Evolutionary conservation across 805 yeast species (phyloP), one percentile per base, ranked within the genome.

Genomic region (Zygoascus bituminiphila): DNA sequence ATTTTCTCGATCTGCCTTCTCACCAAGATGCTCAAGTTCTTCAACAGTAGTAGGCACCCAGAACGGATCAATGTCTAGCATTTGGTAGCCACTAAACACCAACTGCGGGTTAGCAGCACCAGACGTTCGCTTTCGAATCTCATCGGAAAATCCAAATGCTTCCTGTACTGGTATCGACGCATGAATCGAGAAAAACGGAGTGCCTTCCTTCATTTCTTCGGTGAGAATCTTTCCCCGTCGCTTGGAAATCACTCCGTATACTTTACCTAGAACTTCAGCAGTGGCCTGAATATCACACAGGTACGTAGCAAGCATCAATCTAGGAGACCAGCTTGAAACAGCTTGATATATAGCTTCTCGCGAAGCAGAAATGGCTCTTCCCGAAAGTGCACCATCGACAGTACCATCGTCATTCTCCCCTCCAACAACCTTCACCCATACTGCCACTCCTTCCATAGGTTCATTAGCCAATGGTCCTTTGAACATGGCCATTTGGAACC

Each of bases 41-140:
- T 88, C 97, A 58, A 87, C 97, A 0, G 98, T 93, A 2, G 93
- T 86, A 12, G 99, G 99, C 14, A 93, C 95, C 99, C 99, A 93
- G 73, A 85, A 93, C 41, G 99, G 99, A 71, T 93, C 98, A 55
- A 84, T 77, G 54, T 88, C 95, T 45, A 91, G 77, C 54, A 82
- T 70, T 59, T 88, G 93, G 62, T 77, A 93, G 0, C 98, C 98
- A 24, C 84, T 76, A 60, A 91, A 93, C 8, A 89, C 86, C 46
- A 93, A 72, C 65, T 93, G 98, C 0, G 99, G 98, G 58, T 86
- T 84, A 2, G 98, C 98, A 2, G 96, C 95, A 50, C 99, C 99
- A 1, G 96, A 86, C 0, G 98, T 91, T 56, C 78, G 78, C 67
- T 88, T 93, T 49, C 98, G 73, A 40, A 93, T 86, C 56, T 94